Percentiles rank a stretch among this genome's conserved stretches.
Evolutionary conservation across 352 stramenopile genomes (phyloP).

Genomic region (Phytopythium aichiense): DNA sequence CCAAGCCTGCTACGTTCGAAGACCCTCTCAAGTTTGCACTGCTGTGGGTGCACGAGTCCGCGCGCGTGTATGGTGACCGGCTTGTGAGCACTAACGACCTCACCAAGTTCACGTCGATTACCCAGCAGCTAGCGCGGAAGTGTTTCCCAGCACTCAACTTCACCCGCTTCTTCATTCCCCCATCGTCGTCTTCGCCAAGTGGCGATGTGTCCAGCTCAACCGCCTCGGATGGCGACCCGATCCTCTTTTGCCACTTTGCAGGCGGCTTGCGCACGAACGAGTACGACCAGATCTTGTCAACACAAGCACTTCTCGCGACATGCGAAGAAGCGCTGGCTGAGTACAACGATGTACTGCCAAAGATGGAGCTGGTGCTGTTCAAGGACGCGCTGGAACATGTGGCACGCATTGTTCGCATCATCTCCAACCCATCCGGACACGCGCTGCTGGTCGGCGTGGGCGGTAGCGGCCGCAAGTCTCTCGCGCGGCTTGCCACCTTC

Average conservation of each 20-base stretch:
- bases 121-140: constrained; percentile 91
- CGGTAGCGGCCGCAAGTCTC: constrained; percentile 91
- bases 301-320: constrained; percentile 52
- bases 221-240: constrained; percentile 54
- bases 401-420: constrained; percentile 91
- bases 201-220: neutral
- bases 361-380: constrained; percentile 96
- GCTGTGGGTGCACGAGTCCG: constrained; percentile 96
- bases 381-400: constrained; percentile 95
- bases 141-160: constrained; percentile 91
- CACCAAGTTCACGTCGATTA: constrained; percentile 82
- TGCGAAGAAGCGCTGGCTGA: constrained; percentile 89
- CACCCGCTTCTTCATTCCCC: constrained; percentile 81
- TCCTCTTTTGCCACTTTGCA: constrained; percentile 94
- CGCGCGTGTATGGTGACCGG: constrained; percentile 94
- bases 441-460: constrained; percentile 93
- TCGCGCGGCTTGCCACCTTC: constrained; percentile 88
- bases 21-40: constrained; percentile 89
- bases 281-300: constrained; percentile 90
- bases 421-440: constrained; percentile 92
- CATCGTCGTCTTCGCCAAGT: constrained; percentile 23
- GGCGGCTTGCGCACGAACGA: constrained; percentile 83
- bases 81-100: constrained; percentile 84
- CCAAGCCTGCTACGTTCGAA: constrained; percentile 77
- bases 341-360: constrained; percentile 91